Base-by-base conservation (phyloP, 257 asterid species). In the Lavandula angustifolia region DNA sequence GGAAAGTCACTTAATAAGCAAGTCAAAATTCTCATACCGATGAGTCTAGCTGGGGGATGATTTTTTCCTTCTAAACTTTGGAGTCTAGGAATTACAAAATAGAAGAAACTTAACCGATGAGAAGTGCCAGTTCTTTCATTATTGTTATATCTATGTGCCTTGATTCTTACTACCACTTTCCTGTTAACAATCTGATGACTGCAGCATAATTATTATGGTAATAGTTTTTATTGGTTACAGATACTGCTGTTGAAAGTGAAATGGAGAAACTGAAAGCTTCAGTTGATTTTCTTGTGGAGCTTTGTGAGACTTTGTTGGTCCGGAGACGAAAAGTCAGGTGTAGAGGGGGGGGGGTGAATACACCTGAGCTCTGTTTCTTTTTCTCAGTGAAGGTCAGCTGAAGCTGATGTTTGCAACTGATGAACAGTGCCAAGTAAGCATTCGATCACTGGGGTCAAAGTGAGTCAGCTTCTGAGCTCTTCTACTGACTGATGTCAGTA, bases 221-320 rank as follows among this genome's bases (percentile, higher is more conserved):
- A 47, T 72, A 3, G 8, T 31, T 46, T 40, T 54, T 6, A 50
- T 32, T 37, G 13, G 48, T 71, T 69, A 73, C 89, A 86, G 99
- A 80, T 47, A 49, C 35, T 69, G 66, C 58, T 62, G 66, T 53
- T 31, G 86, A 82, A 49, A 83, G 71, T 49, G 83, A 73, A 76
- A 44, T 84, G 50, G 99, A 86, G 75, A 85, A 80, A 69, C 81
- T 94, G 69, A 76, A 89, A 64, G 78, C 87, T 70, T 84, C 99
- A 31, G 86, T 81, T 67, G 99, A 94, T 83, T 90, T 94, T 78
- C 97, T 94, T 48, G 92, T 90, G 85, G 95, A 90, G 73, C 85
- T 86, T 52, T 90, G 95, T 69, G 92, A 83, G 75, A 79, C n/a
- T n/a, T n/a, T n/a, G n/a, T n/a, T n/a, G n/a, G n/a, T n/a, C n/a